Evolutionary conservation across 2,329 filamentous ascomycete species (phyloP).

Genomic region (Hypoxylon sp.): DNA sequence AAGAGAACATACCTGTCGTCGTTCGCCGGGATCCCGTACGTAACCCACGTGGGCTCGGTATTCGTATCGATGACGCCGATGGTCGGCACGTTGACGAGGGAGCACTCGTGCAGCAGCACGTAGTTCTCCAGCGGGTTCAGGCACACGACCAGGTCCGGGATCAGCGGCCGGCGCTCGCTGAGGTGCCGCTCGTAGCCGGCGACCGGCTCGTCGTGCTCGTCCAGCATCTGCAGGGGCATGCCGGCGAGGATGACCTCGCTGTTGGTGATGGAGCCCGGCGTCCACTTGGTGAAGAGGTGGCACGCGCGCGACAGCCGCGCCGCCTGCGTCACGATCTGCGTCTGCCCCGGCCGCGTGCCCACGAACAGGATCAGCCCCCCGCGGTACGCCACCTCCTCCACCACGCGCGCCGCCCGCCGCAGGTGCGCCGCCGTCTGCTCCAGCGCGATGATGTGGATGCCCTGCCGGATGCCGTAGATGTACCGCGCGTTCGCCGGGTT

Average conservation of each 20-base stretch:
- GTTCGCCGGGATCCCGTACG: slow-evolving; percentile 95
- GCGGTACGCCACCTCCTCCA: slow-evolving; percentile 84
- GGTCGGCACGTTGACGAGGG: slow-evolving; percentile 87
- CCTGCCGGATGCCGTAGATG: slow-evolving; percentile 90
- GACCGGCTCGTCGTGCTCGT: slow-evolving; percentile 74
- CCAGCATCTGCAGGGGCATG: slow-evolving; percentile 78
- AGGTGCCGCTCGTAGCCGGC: slow-evolving; percentile 75
- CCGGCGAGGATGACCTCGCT: slow-evolving; percentile 85
- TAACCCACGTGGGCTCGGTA: slow-evolving; percentile 91
- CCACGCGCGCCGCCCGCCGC: slow-evolving; percentile 91
- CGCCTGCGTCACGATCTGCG: slow-evolving; percentile 82
- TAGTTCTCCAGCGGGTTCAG: slow-evolving; percentile 95
- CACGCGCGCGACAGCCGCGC: slow-evolving; percentile 82
- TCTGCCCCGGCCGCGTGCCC: slow-evolving; percentile 86
- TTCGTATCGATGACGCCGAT: slow-evolving; percentile 97
- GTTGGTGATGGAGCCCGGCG: slow-evolving; percentile 91
- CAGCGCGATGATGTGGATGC: slow-evolving; percentile 92
- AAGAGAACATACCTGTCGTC: slow-evolving; percentile 80
- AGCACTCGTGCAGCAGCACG: slow-evolving; percentile 90
- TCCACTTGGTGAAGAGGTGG: slow-evolving; percentile 94
- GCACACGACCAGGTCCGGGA: slow-evolving; percentile 91
- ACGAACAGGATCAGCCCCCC: slow-evolving; percentile 92
- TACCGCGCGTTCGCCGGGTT: slow-evolving; percentile 94
- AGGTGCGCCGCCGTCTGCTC: slow-evolving; percentile 91
- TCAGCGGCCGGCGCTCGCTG: slow-evolving; percentile 72